Evolutionary conservation across 257 asterid species (phyloP), one percentile per base, ranked within the genome.

Genomic region (Plectranthus barbatus): DNA sequence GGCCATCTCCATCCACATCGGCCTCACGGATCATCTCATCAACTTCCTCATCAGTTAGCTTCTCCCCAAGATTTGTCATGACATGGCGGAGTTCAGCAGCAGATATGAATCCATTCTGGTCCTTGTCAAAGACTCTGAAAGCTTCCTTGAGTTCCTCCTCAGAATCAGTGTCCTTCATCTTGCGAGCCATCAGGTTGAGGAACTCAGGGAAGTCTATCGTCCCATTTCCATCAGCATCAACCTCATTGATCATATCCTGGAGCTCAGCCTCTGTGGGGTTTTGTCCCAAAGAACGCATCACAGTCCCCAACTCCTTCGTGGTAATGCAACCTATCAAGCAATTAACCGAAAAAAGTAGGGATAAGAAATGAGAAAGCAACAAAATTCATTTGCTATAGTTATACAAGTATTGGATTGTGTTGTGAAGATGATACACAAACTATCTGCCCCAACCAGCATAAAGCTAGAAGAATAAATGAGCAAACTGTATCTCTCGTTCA

Each of bases 271-370:
- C 88, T 0, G 88, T 82, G 4, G 88, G 85, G 60, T 76, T 82
- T 71, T 82, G 85, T 37, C 83, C 79, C 79, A 82, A 64, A 7
- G 88, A 76, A n/a, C 85, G 85, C 88, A 82, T 82, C 62, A 82
- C 85, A 31, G 81, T 79, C 34, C 88, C 88, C 7, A 82, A 76
- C 52, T 82, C 88, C 76, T 72, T 82, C 31, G 81, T 79, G 44
- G 88, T 79, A 72, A 82, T 79, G 80, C 83, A 74, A 77, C 85
- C 83, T 82, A 69, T 66, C 47, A 46, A 23, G 20, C 36, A 36
- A 57, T 56, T 55, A 3, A 36, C 24, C 41, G 23, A 48, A 20
- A 42, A 20, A 13, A 57, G 24, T 57, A 26, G 5, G 31, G 5
- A 39, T 39, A 52, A 66, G 57, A 29, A 19, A 50, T 18, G 18